Conservation (phyloP, 371 early-diverging fungal genomes). For the Syncephalastrum sp. region DNA sequence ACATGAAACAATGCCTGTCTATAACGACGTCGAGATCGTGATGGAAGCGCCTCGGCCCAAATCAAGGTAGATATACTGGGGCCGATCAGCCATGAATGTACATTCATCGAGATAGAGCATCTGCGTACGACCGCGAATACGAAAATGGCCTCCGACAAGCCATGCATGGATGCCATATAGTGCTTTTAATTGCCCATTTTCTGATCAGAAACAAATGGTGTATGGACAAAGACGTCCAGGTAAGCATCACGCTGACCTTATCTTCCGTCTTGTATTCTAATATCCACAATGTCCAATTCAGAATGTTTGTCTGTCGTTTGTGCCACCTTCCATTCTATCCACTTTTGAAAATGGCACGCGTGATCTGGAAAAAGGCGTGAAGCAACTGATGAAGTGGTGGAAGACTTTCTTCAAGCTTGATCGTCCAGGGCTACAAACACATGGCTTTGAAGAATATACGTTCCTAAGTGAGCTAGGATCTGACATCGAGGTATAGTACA, state of each 20-base stretch:
- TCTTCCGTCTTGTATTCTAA: no score
- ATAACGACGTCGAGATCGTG: conserved; percentile 41
- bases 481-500: conserved; percentile 7
- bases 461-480: conserved; percentile 18
- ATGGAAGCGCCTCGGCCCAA: conserved; percentile 32
- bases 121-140: conserved; percentile 30
- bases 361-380: conserved; percentile 24
- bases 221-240: conserved; percentile 25
- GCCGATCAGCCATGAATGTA: background rate
- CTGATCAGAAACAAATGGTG: conserved; percentile 45
- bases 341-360: conserved; percentile 10
- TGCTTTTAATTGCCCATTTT: conserved; percentile 35
- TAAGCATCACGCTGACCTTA: conserved; percentile 9
- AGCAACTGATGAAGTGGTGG: conserved; percentile 63
- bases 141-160: conserved; percentile 37
- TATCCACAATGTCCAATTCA: background rate
- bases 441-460: conserved; percentile 31
- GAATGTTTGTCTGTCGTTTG: conserved; percentile 23
- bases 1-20: conserved; percentile 1
- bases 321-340: conserved; percentile 28
- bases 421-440: conserved; percentile 40
- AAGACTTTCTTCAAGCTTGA: conserved; percentile 45
- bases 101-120: conserved; percentile 17
- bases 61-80: conserved; percentile 23
- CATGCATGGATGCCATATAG: conserved; percentile 40